Evolutionary conservation across 257 asterid genomes (phyloP).

Genomic region (Solanum ossicruentum): DNA sequence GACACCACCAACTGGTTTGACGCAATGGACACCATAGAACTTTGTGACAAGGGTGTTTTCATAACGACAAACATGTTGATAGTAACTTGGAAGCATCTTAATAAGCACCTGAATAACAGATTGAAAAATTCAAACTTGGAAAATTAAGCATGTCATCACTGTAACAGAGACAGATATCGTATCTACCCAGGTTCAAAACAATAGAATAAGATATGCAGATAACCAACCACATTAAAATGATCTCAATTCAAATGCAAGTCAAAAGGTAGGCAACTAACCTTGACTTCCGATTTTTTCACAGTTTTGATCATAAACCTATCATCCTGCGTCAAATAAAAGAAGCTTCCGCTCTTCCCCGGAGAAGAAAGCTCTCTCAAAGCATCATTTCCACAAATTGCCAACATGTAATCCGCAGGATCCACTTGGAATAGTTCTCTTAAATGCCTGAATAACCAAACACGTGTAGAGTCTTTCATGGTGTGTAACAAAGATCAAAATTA

Average conservation of each 20-base stretch:
- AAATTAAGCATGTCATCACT: background rate
- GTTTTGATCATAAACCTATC: slow-evolving; percentile 98
- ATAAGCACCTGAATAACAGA: slow-evolving; percentile 60
- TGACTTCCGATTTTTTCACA: slow-evolving; percentile 94
- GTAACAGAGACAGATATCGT: background rate
- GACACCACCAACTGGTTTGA: slow-evolving; percentile 89
- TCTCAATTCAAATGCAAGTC: slow-evolving; percentile 1
- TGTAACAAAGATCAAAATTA: background rate
- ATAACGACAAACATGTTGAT: slow-evolving; percentile 59
- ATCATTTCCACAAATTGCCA: slow-evolving; percentile 88
- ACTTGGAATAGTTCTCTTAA: slow-evolving; percentile 83
- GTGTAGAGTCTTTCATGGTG: background rate
- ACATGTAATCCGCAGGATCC: slow-evolving; percentile 96
- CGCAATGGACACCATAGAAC: slow-evolving; percentile 94
- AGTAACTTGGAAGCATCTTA: slow-evolving; percentile 91
- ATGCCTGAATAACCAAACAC: slow-evolving; percentile 35
- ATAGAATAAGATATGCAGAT: background rate
- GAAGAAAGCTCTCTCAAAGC: slow-evolving; percentile 95
- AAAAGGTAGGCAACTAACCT: slow-evolving; percentile 54
- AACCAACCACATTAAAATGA: background rate
- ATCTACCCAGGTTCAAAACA: background rate
- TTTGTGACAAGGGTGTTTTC: slow-evolving; percentile 88
- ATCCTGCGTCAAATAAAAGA: slow-evolving; percentile 88
- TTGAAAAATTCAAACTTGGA: slow-evolving; percentile 1
- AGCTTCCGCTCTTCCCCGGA: slow-evolving; percentile 98